A percentile compares a stretch with the other conserved stretches of the same genome.
phyloP scores from a whole-genome alignment of 1,139 yeast genomes.

The Geotrichum phurueaensis region DNA sequence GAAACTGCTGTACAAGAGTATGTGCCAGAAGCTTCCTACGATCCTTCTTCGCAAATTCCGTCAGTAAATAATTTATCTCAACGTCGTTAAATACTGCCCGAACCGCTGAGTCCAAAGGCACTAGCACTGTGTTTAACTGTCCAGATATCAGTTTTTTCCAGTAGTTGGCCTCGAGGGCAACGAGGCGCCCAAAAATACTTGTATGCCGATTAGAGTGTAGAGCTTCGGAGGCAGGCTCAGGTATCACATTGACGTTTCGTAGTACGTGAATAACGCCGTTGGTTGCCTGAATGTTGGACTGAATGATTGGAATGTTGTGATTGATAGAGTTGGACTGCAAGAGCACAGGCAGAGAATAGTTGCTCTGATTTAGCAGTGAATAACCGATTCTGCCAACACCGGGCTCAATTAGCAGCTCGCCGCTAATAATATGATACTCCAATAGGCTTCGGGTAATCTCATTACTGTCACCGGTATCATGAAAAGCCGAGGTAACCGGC shows the following conservation, averaged over 20 bases:
- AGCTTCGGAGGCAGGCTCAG: slow-evolving; percentile 42
- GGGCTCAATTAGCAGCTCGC: background rate
- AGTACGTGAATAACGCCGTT: slow-evolving; percentile 74
- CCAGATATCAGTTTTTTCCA: slow-evolving; percentile 16
- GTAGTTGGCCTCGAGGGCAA: slow-evolving; percentile 25
- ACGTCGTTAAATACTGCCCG: slow-evolving; percentile 36
- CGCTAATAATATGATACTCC: background rate
- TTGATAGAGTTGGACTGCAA: background rate
- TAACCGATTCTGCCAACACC: background rate
- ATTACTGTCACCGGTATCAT: slow-evolving; percentile 25
- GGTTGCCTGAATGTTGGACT: slow-evolving; percentile 58
- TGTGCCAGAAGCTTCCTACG: slow-evolving; percentile 35
- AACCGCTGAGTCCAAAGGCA: slow-evolving; percentile 44
- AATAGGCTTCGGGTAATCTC: background rate
- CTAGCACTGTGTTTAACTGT: slow-evolving; percentile 37
- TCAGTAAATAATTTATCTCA: slow-evolving; percentile 45
- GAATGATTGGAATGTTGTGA: slow-evolving; percentile 42
- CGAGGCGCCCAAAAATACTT: slow-evolving; percentile 25
- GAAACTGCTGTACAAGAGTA: slow-evolving; percentile 31
- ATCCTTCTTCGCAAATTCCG: slow-evolving; percentile 38
- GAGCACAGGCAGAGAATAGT: background rate
- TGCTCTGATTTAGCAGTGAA: background rate
- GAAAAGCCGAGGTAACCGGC: slow-evolving; percentile 81
- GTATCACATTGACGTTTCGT: slow-evolving; percentile 45
- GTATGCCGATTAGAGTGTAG: slow-evolving; percentile 29